phyloP scores from a whole-genome alignment of 1,284 basidiomycete genomes.

The Trametes hirsuta region DNA sequence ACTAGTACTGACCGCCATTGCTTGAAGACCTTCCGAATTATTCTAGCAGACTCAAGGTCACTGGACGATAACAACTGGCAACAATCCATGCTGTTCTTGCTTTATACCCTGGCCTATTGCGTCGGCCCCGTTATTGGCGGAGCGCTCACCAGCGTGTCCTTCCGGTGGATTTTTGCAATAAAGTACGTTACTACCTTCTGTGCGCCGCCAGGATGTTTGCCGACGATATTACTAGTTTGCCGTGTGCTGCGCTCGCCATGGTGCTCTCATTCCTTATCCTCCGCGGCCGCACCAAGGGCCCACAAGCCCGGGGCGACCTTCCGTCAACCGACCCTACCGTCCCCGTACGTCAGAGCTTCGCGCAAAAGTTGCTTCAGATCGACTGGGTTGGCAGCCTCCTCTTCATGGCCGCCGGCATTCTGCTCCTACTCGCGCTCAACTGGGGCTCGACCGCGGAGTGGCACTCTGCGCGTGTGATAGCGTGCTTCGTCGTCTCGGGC shows the following conservation, averaged over 20 bases:
- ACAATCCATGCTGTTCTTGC: conserved; percentile 43
- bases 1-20: background rate
- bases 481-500: conserved; percentile 44
- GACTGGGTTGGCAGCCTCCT: conserved; percentile 51
- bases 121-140: conserved; percentile 53
- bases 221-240: conserved; percentile 33
- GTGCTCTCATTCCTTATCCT: conserved; percentile 46
- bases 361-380: conserved; percentile 41
- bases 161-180: conserved; percentile 59
- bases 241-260: conserved; percentile 37
- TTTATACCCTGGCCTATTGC: conserved; percentile 48
- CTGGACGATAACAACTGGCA: conserved; percentile 48
- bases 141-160: conserved; percentile 41
- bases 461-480: conserved; percentile 37
- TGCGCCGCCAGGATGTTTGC: background rate
- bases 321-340: background rate
- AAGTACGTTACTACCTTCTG: conserved; percentile 39
- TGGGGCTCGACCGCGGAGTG: conserved; percentile 40
- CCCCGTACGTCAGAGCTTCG: conserved; percentile 28
- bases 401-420: conserved; percentile 40
- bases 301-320: conserved; percentile 27
- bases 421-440: conserved; percentile 41
- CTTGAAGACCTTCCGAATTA: conserved; percentile 45
- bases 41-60: conserved; percentile 48
- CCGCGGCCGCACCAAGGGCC: conserved; percentile 36